Evolutionary conservation across 306 rosid species (phyloP), one percentile per base, ranked within the genome.

Genomic region (Rosa lucieae): DNA sequence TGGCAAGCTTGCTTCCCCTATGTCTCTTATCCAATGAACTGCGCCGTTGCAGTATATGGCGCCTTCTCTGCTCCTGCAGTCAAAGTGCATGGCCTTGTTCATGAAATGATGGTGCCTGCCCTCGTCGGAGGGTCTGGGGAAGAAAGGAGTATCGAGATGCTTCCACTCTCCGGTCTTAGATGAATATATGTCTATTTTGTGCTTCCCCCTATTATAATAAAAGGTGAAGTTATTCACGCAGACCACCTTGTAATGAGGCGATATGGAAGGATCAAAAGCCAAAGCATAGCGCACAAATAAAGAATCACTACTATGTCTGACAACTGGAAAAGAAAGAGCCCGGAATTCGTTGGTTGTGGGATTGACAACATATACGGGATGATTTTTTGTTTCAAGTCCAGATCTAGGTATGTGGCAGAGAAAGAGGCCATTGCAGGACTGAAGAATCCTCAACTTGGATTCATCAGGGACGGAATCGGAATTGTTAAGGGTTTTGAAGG

Each of bases 271-370:
- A 58, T 58, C 65, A 58, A 58, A 58, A n/a, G 35, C 65, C 65
- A 58, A 58, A 58, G 6, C 35, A 21, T 58, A 58, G 21, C 35
- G 65, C 8, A 58, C 65, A 21, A 53, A 18, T 32, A 51, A 15
- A 1, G 2, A 2, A 18, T 5, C 1, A 0, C 0, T 1, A 46
- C 2, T 15, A 17, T 14, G 21, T 0, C 59, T 20, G 0, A 6
- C 3, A 4, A 5, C 18, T 2, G 59, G 65, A 58, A 32, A n/a
- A 21, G 32, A 21, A 58, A 58, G 14, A 20, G 1, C 35, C 12
- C 12, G 32, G 13, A 21, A 58, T 58, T 58, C 4, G 65, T 58
- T 21, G 4, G 35, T 58, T 9, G 35, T 58, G 10, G 65, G 61
- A 53, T 53, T 53, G 21, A 53, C 61, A 18, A 53, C 61, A 1